Percentiles rank a stretch among this genome's conserved stretches.
Conservation (phyloP, 192 early-diverging fungal species). For the Paraglomus brasilianum region DNA sequence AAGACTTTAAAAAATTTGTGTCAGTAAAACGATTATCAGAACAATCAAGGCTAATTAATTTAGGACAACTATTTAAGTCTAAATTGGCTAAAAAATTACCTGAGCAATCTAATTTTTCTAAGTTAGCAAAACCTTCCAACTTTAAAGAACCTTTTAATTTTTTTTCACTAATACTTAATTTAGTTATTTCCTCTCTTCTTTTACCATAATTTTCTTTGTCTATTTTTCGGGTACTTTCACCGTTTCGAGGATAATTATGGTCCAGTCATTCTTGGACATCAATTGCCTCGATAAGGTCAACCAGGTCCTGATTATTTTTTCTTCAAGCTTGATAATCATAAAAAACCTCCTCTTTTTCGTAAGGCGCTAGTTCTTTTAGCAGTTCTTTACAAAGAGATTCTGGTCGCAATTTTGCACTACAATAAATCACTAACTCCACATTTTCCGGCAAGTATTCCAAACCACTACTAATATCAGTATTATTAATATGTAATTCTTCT, state of each 20-base stretch:
- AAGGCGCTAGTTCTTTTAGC: too few species aligned
- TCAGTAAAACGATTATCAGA: conserved; percentile 7
- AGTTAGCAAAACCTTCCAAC: not conserved
- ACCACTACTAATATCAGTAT: conserved; percentile 14
- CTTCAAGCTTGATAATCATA: too few species aligned
- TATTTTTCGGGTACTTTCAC: too few species aligned
- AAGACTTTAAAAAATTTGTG: conserved; percentile 2
- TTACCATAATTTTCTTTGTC: too few species aligned
- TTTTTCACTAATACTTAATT: not conserved
- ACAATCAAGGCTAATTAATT: not conserved
- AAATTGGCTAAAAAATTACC: not conserved
- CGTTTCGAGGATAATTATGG: too few species aligned
- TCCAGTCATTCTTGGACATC: too few species aligned
- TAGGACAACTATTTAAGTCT: not conserved
- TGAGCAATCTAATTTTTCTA: conserved; percentile 15
- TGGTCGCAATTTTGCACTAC: too few species aligned
- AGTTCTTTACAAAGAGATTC: too few species aligned
- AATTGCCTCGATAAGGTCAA: too few species aligned
- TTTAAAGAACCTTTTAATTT: conserved; percentile 6
- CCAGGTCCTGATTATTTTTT: too few species aligned
- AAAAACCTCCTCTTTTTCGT: too few species aligned
- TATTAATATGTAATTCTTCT: conserved; percentile 1
- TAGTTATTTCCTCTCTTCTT: conserved; percentile 7
- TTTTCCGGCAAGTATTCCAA: not conserved
- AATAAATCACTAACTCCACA: not conserved